phyloP scores from a whole-genome alignment of 169 alveolate species.

The Blepharisma undulans region DNA sequence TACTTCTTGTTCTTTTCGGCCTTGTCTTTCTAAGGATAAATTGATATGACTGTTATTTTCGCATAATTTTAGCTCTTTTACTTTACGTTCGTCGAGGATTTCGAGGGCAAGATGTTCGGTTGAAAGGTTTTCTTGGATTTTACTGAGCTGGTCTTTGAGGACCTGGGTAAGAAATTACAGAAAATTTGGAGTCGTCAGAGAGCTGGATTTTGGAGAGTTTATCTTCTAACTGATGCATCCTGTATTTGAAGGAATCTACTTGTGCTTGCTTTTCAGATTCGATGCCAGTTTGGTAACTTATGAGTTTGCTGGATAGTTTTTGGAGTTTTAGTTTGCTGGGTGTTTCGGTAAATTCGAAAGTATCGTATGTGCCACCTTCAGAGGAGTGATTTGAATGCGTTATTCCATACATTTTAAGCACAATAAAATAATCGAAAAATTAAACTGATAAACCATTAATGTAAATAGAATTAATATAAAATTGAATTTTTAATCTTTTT shows the following conservation, averaged over 20 bases:
- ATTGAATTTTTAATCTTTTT: no score
- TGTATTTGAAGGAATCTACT: neutral
- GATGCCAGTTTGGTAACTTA: neutral
- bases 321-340: neutral
- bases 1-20: conserved; percentile 53
- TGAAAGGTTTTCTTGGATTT: conserved; percentile 33
- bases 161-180: neutral
- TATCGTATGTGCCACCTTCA: neutral
- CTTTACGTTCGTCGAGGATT: conserved; percentile 47
- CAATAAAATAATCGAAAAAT: neutral
- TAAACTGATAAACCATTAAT: neutral
- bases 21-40: conserved; percentile 45
- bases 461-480: no score
- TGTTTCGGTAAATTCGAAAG: neutral
- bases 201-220: neutral
- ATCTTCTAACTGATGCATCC: neutral
- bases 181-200: neutral
- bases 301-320: neutral
- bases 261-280: conserved; percentile 24
- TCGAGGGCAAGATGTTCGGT: conserved; percentile 46
- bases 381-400: neutral
- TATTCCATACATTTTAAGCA: neutral
- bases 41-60: conserved; percentile 57
- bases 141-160: conserved; percentile 47
- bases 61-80: conserved; percentile 52